Base-by-base conservation (phyloP, 768 basidiomycete species). In the Podaxis rugospora region DNA sequence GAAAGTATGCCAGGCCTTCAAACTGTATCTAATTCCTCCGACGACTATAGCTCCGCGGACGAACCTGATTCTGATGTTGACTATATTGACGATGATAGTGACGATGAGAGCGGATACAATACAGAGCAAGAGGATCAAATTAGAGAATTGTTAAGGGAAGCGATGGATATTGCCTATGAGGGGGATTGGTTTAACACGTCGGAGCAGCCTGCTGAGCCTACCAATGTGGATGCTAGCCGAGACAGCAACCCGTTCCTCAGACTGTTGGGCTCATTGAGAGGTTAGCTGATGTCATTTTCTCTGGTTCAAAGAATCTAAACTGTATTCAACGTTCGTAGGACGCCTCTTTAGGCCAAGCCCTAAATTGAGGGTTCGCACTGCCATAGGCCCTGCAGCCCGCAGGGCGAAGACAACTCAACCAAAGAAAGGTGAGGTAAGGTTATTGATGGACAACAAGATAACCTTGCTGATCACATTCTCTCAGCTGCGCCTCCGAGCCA, bases 161-260 rank as follows among this genome's bases (percentile, higher is more conserved):
- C 90, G 3, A 89, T 92, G 88, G 85, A 90, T 62, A 75, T 80
- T 16, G 85, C 83, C 0, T 76, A 82, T 65, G 80, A 84, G 54
- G 78, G 82, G 18, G 87, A 86, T 57, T 86, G 85, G 70, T 77
- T 84, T 53, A 83, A 88, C 67, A 76, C 76, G 32, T 73, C 14
- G 44, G 59, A 39, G 63, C 70, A 71, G 11, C 70, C 71, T 13
- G 68, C 70, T 14, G 75, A 76, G 5, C 76, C 81, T 52, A 78
- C 80, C 51, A 69, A 76, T 42, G 32, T 46, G 14, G 70, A 76
- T 11, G 83, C 85, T 23, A 80, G 83, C 55, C 76, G 80, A 55
- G 87, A 86, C 67, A 83, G 79, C 18, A 94, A 93, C 67, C 89
- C 90, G 0, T 92, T 94, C 70, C 70, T 93, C 66, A 92, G 87